Base-by-base conservation (phyloP, 352 stramenopile species). In the Globisporangium alternatum region DNA sequence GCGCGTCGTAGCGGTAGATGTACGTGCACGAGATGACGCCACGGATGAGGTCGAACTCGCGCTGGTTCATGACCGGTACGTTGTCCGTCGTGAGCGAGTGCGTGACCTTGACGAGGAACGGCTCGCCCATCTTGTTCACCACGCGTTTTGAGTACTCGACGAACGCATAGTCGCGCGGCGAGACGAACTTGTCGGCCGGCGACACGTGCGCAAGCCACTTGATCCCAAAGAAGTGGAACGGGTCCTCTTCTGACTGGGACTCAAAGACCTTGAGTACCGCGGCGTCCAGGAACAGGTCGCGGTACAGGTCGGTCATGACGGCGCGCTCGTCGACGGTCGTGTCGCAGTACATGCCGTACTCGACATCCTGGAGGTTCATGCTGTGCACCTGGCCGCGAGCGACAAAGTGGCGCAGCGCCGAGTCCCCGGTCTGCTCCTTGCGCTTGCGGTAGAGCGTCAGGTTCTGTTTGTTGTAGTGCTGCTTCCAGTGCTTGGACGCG, bases 401-500 rank as follows among this genome's bases (percentile, higher is more conserved):
- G 9, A 82, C 67, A 48, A 76, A 82, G 68, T 82, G 75, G 2
- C 70, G 72, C 49, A 77, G 47, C 60, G 63, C 45, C 31, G 67
- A 60, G 39, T 72, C 65, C 7, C 52, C 67, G 4, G 63, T 48
- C 37, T 70, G 67, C 47, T 76, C 70, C 45, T 72, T 71, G 49
- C 75, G 75, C 30, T 72, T 75, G 44, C 81, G 81, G 62, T 87
- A 88, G 19, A 87, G 65, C 44, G 70, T 76, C 58, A 88, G 70
- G 61, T 86, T 78, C 21, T 75, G 75, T 44, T 71, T 77, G 43
- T 67, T 68, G 69, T 76, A 85, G 71, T 90, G 81, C 31, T 70
- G 56, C 52, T 77, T 83, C 81, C 81, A 90, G 19, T 77, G 69
- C 10, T 76, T 75, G 49, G 76, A 63, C 12, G 41, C 58, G 17